Evolutionary conservation across 2,329 filamentous ascomycete genomes (phyloP).

Genomic region (Xylaria sp.): DNA sequence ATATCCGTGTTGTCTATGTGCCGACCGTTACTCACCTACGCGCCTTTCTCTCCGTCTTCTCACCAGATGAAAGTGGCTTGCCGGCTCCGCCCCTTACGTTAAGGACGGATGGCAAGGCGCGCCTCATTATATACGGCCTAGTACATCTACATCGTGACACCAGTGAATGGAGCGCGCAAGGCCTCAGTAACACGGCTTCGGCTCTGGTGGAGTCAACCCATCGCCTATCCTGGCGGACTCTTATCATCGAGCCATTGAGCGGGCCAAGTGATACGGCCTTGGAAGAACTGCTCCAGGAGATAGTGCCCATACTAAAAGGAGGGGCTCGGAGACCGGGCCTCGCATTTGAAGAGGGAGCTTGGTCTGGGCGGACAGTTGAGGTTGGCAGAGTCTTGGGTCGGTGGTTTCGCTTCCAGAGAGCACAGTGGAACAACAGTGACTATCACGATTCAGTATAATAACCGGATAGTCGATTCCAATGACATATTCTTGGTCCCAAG

Average conservation of each 20-base stretch:
- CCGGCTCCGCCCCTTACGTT: conserved; percentile 40
- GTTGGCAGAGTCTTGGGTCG: conserved; percentile 63
- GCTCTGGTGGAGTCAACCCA: conserved; percentile 65
- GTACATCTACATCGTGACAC: conserved; percentile 69
- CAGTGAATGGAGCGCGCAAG: conserved; percentile 78
- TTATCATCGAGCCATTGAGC: conserved; percentile 54
- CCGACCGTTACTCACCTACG: conserved; percentile 79
- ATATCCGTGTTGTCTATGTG: conserved; percentile 73
- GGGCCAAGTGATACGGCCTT: conserved; percentile 28
- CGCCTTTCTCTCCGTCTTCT: conserved; percentile 71
- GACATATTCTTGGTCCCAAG: not conserved
- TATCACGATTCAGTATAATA: conserved; percentile 20
- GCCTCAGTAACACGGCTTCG: conserved; percentile 67
- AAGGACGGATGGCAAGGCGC: conserved; percentile 39
- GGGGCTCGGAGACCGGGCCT: conserved; percentile 51
- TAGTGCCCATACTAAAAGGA: conserved; percentile 67
- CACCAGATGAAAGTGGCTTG: conserved; percentile 45
- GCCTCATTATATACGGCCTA: conserved; percentile 69
- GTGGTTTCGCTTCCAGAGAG: conserved; percentile 66
- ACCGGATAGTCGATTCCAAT: not conserved
- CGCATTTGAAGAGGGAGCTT: conserved; percentile 55
- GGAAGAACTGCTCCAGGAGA: conserved; percentile 52
- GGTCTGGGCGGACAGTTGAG: conserved; percentile 64
- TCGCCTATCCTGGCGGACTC: conserved; percentile 50
- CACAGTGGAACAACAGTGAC: conserved; percentile 42